Evolutionary conservation across 768 basidiomycete species (phyloP), one percentile per base, ranked within the genome.

Genomic region (Kwoniella heveanensis): DNA sequence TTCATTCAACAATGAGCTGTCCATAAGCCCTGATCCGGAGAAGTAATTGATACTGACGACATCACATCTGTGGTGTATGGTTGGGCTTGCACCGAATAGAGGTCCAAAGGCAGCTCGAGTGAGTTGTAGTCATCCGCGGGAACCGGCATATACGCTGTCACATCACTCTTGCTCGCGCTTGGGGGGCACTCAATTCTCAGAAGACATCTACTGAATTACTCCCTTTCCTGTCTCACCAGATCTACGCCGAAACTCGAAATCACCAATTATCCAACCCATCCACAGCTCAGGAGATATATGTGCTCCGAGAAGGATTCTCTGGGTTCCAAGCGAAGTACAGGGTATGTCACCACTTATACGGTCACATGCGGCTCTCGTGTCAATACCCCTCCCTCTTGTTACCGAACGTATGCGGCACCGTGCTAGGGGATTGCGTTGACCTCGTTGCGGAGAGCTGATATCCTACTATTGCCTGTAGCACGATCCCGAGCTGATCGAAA

Each of bases 91-190:
- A 37, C 44, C 15, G 15, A 17, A 3, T 30, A 79, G 77, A 72
- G 77, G 77, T 27, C 77, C 77, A 0, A 79, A 79, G 54, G 70
- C 77, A 36, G 77, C 77, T 29, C 60, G 77, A 63, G 77, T 79
- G 24, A 65, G 77, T 68, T n/a, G 15, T n/a, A n/a, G n/a, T n/a
- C n/a, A n/a, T n/a, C n/a, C n/a, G n/a, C n/a, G n/a, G n/a, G n/a
- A n/a, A n/a, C n/a, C n/a, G n/a, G n/a, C n/a, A n/a, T n/a, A n/a
- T n/a, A n/a, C n/a, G n/a, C n/a, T n/a, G n/a, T n/a, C n/a, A n/a
- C n/a, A n/a, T n/a, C n/a, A n/a, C n/a, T n/a, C n/a, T n/a, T n/a
- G n/a, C n/a, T n/a, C n/a, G n/a, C n/a, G n/a, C n/a, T n/a, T n/a
- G n/a, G n/a, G n/a, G n/a, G n/a, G n/a, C n/a, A n/a, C n/a, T n/a